A percentile compares a stretch with the other conserved stretches of the same genome.
phyloP scores from a whole-genome alignment of 495 filamentous ascomycete species.

The Pyronema domesticum region DNA sequence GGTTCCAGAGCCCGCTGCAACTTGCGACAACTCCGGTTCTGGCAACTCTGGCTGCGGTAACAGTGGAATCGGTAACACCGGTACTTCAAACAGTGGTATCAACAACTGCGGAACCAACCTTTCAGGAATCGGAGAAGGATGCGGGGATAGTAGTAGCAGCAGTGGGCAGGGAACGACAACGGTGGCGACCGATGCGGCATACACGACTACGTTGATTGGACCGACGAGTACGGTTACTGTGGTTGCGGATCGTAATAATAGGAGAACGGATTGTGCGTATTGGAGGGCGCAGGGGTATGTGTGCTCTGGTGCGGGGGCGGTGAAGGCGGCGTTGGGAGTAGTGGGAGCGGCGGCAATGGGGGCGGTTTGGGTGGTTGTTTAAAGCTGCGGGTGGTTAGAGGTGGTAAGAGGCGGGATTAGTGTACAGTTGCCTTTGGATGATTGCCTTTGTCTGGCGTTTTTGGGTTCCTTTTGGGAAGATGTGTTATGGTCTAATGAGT shows the following conservation, averaged over 20 bases:
- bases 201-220: constrained; percentile 13
- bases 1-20: neutral
- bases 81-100: constrained; percentile 17
- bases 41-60: constrained; percentile 9
- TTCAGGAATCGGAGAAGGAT: constrained; percentile 16
- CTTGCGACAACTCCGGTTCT: neutral
- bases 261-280: constrained; percentile 18
- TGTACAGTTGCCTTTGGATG: too few species aligned
- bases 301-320: constrained; percentile 10
- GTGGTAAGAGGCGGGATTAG: too few species aligned
- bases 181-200: constrained; percentile 7
- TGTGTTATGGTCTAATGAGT: too few species aligned
- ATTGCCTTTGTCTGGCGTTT: too few species aligned
- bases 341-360: constrained; percentile 7
- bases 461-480: too few species aligned
- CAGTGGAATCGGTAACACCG: constrained; percentile 17
- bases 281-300: constrained; percentile 20
- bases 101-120: constrained; percentile 17
- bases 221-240: constrained; percentile 17
- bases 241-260: constrained; percentile 6
- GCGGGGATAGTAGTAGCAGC: constrained; percentile 4
- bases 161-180: constrained; percentile 7
- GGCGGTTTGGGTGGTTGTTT: constrained; percentile 1
- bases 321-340: constrained; percentile 3
- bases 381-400: neutral